Base-by-base conservation (phyloP, 1,284 basidiomycete species). In the Rhizoctonia solani region DNA sequence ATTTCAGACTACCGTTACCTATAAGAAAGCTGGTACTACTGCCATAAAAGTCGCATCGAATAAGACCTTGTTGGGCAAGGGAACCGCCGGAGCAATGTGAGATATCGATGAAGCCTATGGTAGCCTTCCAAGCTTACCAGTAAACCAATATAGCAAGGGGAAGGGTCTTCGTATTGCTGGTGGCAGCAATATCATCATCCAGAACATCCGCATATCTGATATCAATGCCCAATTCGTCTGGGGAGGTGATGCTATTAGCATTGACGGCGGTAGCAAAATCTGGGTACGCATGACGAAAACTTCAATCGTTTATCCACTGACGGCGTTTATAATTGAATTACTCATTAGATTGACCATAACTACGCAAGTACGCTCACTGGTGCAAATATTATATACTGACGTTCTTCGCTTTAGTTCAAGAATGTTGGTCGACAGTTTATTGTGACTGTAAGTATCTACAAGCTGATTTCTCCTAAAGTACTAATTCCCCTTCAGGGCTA, bases 51-150 rank as follows among this genome's bases (percentile, higher is more conserved):
- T 76, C 19, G 75, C 59, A 0, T 55, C 53, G 13, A 67, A 67
- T 30, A 76, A 76, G 69, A 75, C 75, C 1, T 68, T 75, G 14
- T 69, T 75, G 4, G 75, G 75, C 0, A 75, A 75, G 50, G 75
- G 75, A 13, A 69, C 66, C 30, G 49, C 49, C 6, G 70, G 49
- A 9, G 52, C 34, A 49, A 68, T 68, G 69, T 68, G 21, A 47
- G 8, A 71, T 67, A 5, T 61, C 56, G 59, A 9, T 68, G 6
- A n/a, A 21, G 14, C 21, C 16, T 56, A 6, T 21, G 16, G 37
- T 30, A 16, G 72, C 58, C 16, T 54, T 71, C 6, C n/a, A 37
- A 56, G 19, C 25, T 44, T n/a, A 29, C 30, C 19, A 29, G 30
- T 47, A 34, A 23, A 8, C n/a, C n/a, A n/a, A n/a, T 30, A 5